Evolutionary conservation across 108 stramenopile species (phyloP).

Genomic region (Discostella pseudostelligera): DNA sequence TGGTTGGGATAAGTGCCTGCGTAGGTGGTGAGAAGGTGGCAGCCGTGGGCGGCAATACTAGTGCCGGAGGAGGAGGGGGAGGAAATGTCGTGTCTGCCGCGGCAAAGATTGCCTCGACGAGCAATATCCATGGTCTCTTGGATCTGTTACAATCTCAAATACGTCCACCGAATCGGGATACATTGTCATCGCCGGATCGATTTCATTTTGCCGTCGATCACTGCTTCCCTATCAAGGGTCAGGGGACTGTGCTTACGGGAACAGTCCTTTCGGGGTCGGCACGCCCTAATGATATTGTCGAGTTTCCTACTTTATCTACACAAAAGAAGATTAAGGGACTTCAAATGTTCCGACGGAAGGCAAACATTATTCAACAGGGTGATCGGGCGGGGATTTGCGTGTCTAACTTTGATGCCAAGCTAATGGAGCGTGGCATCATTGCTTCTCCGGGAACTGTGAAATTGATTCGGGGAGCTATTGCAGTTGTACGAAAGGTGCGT

Average conservation of each 20-base stretch:
- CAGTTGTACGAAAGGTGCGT: conserved; percentile 88
- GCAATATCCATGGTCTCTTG: conserved; percentile 70
- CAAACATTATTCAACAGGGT: conserved; percentile 75
- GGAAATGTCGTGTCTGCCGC: conserved; percentile 1
- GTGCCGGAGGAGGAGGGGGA: conserved; percentile 1
- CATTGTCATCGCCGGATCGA: conserved; percentile 35
- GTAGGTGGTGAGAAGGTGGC: conserved; percentile 94
- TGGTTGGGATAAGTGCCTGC: conserved; percentile 86
- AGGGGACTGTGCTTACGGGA: conserved; percentile 97
- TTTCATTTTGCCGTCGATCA: conserved; percentile 93
- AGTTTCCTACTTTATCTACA: conserved; percentile 85
- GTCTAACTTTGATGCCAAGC: conserved; percentile 87
- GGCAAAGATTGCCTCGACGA: conserved; percentile 39
- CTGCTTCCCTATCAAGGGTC: conserved; percentile 94
- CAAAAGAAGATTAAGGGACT: conserved; percentile 94
- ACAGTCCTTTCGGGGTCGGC: conserved; percentile 85
- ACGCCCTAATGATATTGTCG: conserved; percentile 87
- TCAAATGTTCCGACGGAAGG: conserved; percentile 95
- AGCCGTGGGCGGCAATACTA: conserved; percentile 45
- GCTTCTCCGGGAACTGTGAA: conserved; percentile 86
- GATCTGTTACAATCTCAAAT: conserved; percentile 58
- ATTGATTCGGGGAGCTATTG: conserved; percentile 76
- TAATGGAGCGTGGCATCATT: conserved; percentile 90
- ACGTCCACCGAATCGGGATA: conserved; percentile 63
- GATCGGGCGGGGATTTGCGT: conserved; percentile 98